Evolutionary conservation across 2,329 filamentous ascomycete species (phyloP).

Genomic region (Penicillium sp.): DNA sequence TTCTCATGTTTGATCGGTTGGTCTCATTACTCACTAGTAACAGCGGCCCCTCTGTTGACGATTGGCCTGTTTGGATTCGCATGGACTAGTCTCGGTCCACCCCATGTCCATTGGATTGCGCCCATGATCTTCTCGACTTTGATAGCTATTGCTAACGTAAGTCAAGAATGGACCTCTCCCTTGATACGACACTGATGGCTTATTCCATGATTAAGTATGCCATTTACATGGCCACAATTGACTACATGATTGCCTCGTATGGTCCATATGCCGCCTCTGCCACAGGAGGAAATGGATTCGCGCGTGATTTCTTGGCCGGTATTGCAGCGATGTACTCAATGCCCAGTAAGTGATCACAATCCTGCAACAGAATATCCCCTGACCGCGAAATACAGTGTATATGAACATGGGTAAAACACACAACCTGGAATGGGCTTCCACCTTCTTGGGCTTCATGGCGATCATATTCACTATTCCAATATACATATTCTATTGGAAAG

Average conservation of each 20-base stretch:
- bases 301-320: slow-evolving; percentile 56
- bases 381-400: slow-evolving; percentile 28
- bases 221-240: slow-evolving; percentile 58
- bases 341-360: slow-evolving; percentile 35
- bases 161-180: slow-evolving; percentile 7
- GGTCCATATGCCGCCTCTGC: slow-evolving; percentile 56
- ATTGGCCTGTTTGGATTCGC: slow-evolving; percentile 55
- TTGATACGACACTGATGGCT: neutral
- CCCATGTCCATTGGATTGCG: slow-evolving; percentile 50
- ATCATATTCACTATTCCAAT: slow-evolving; percentile 55
- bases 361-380: slow-evolving; percentile 1
- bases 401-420: slow-evolving; percentile 45
- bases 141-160: slow-evolving; percentile 54
- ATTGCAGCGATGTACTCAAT: slow-evolving; percentile 51
- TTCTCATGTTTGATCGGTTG: neutral
- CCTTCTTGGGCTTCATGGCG: slow-evolving; percentile 53
- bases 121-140: slow-evolving; percentile 52
- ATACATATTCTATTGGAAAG: slow-evolving; percentile 58
- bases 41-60: slow-evolving; percentile 49
- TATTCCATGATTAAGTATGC: slow-evolving; percentile 21
- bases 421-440: slow-evolving; percentile 49
- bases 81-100: slow-evolving; percentile 50
- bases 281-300: slow-evolving; percentile 57
- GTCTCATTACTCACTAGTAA: neutral
- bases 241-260: slow-evolving; percentile 60